Conservation (phyloP, 2,329 filamentous ascomycete genomes). For the Chrysoporthe deuterocubensis region DNA sequence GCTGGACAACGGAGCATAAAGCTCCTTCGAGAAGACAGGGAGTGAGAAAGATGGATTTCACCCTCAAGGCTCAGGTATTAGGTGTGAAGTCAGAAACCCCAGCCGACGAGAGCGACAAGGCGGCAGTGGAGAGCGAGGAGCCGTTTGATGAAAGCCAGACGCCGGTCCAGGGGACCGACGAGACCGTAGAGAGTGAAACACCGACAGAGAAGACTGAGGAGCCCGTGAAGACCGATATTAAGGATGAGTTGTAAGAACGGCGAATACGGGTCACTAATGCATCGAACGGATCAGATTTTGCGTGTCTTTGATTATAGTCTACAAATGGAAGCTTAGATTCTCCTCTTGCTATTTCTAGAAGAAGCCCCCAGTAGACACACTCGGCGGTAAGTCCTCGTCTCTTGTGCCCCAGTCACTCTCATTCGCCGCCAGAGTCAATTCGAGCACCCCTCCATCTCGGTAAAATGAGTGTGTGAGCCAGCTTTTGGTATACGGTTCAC, state of each 20-base stretch:
- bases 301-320: neutral
- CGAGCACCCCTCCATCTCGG: conserved; percentile 57
- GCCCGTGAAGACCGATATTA: conserved; percentile 14
- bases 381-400: conserved; percentile 56
- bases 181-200: neutral
- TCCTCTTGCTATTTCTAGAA: neutral
- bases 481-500: conserved; percentile 57
- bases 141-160: neutral
- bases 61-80: conserved; percentile 42
- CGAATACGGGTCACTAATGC: neutral
- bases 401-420: conserved; percentile 60
- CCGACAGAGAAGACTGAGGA: conserved; percentile 5
- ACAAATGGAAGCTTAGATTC: neutral
- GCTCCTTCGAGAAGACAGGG: conserved; percentile 31
- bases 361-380: conserved; percentile 31
- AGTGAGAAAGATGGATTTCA: conserved; percentile 40
- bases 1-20: conserved; percentile 38
- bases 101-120: neutral
- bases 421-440: conserved; percentile 53
- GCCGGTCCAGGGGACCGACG: neutral
- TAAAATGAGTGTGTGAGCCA: conserved; percentile 68
- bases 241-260: conserved; percentile 26
- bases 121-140: neutral
- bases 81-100: conserved; percentile 33
- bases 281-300: neutral